Base-by-base conservation (phyloP, 495 filamentous ascomycete species). In the Aspergillus ostianus region DNA sequence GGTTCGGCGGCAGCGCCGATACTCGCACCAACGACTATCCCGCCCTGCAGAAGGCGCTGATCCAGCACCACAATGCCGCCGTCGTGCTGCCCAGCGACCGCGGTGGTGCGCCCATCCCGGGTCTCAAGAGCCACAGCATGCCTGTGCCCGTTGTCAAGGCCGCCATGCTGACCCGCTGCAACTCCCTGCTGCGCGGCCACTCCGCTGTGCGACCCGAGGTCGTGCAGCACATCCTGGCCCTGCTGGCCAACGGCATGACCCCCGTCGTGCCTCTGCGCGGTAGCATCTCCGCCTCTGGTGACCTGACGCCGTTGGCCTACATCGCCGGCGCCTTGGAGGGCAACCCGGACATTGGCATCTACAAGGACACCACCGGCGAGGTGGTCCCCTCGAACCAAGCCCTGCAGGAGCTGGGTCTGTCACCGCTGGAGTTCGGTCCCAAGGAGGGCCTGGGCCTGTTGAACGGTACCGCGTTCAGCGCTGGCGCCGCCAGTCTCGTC, bases 1-100 rank as follows among this genome's bases (percentile, higher is more conserved):
- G 87, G 20, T 88, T 87, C 51, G 87, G 87, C n/a, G 87, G 85
- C 23, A 87, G 83, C 57, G 87, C 87, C 20, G 84, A 87, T 58
- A 79, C 79, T 0, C 76, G 84, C 1, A 82, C 67, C 2, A 54
- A 65, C 21, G 51, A 81, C 17, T 59, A 75, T 18, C 70, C 73
- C 30, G 68, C 63, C 6, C 73, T 90, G 17, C 87, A 89, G 63
- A 73, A 69, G 20, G 75, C 81, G 1, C 64, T 87, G 10, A 69
- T 86, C 19, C 86, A 87, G 67, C 80, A 81, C 55, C 80, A 81
- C 5, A 79, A 84, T 51, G 70, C 69, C 17, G 84, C 84, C 19
- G 74, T 88, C 17, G 67, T 87, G 7, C 64, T 79, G 6, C 67
- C 62, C 4, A 54, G 36, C 5, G 64, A 69, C 20, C 56, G 55